Evolutionary conservation across 2,329 filamentous ascomycete genomes (phyloP).

Genomic region (Diaporthe ilicicola): DNA sequence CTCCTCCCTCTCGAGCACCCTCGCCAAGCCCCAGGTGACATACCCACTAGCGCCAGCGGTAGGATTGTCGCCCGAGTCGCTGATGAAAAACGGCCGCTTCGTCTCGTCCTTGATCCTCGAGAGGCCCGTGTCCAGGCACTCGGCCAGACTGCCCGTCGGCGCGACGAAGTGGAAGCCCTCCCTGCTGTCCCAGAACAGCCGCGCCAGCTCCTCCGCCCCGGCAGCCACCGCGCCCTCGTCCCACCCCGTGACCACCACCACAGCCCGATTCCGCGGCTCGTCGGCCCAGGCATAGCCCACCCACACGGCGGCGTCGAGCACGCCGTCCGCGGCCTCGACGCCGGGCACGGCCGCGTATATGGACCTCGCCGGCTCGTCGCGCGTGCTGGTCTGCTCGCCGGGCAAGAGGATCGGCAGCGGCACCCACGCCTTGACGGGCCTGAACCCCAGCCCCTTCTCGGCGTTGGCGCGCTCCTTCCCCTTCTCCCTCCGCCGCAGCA

Average conservation of each 20-base stretch:
- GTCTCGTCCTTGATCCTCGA: conserved; percentile 37
- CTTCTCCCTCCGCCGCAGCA: conserved; percentile 42
- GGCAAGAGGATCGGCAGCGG: conserved; percentile 60
- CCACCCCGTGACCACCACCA: conserved; percentile 61
- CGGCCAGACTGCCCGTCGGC: conserved; percentile 54
- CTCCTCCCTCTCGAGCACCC: conserved; percentile 54
- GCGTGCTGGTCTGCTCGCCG: conserved; percentile 63
- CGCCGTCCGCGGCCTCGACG: conserved; percentile 49
- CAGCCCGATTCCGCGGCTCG: conserved; percentile 59
- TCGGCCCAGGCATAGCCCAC: conserved; percentile 66
- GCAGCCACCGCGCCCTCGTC: conserved; percentile 46
- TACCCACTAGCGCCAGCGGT: conserved; percentile 63
- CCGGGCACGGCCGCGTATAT: conserved; percentile 57
- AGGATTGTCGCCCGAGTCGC: conserved; percentile 64
- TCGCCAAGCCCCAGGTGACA: conserved; percentile 59
- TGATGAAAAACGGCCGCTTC: conserved; percentile 60
- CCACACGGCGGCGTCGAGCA: conserved; percentile 63
- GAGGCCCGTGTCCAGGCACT: conserved; percentile 57
- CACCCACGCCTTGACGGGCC: conserved; percentile 61
- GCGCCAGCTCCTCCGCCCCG: conserved; percentile 55
- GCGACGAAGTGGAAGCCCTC: conserved; percentile 61
- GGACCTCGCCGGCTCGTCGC: conserved; percentile 58
- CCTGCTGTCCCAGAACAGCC: conserved; percentile 56
- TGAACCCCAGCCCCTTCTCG: too few species aligned
- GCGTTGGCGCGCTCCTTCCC: too few species aligned